These are phyloP conservation scores for Lepidium africanum DNA, from an alignment of 345 rosid genomes.

Conservation along the genomic window DNA sequence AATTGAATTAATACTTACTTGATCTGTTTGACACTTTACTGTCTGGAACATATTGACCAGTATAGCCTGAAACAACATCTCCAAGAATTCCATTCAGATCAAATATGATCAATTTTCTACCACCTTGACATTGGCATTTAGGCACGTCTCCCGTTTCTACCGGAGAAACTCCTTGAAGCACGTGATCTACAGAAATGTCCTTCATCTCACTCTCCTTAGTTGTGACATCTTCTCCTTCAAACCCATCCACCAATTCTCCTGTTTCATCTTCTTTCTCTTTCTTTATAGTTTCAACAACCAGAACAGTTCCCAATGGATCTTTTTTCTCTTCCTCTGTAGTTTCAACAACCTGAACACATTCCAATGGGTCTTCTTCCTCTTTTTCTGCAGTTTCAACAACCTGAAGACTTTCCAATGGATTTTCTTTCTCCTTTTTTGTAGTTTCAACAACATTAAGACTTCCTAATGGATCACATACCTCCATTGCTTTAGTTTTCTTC, in stretches of 20 bases:
- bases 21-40: constrained; percentile 36
- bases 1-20: constrained; percentile 37
- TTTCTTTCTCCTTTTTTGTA: neutral
- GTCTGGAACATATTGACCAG: constrained; percentile 32
- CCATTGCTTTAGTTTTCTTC: constrained; percentile 4
- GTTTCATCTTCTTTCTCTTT: neutral
- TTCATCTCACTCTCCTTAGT: constrained; percentile 10
- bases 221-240: constrained; percentile 5
- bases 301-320: neutral
- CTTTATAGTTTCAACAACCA: neutral
- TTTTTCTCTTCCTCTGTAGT: neutral
- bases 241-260: neutral
- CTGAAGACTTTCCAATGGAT: neutral
- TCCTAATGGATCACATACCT: neutral
- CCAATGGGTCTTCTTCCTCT: neutral
- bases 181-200: neutral
- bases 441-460: neutral
- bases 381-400: neutral
- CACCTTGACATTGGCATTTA: constrained; percentile 18
- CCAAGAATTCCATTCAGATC: constrained; percentile 84
- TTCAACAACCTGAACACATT: neutral
- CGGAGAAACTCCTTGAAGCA: neutral
- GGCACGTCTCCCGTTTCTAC: constrained; percentile 12
- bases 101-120: constrained; percentile 63
- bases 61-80: constrained; percentile 36